phyloP scores from a whole-genome alignment of 352 stramenopile species.

The Thalassiosira delicatula region DNA sequence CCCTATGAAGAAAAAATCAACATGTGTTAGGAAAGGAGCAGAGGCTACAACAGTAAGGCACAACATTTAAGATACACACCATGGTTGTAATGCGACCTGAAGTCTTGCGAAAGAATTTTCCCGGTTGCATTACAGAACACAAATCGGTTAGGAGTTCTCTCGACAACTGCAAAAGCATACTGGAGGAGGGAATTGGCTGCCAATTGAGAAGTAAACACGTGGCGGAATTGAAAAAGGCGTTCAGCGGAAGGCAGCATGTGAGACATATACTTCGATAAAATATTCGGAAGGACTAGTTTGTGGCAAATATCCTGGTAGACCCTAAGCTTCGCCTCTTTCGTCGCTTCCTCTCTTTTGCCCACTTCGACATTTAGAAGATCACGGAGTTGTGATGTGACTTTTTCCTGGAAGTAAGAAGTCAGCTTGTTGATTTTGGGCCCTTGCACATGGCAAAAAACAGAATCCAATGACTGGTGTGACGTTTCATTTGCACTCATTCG shows the following conservation, averaged over 20 bases:
- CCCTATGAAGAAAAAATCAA: constrained; percentile 41
- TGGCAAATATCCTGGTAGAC: constrained; percentile 75
- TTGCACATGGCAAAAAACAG: constrained; percentile 51
- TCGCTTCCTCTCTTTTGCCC: constrained; percentile 20
- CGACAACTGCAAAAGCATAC: constrained; percentile 80
- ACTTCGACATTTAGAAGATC: constrained; percentile 38
- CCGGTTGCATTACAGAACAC: constrained; percentile 72
- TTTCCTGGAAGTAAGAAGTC: constrained; percentile 61
- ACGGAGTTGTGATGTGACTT: constrained; percentile 48
- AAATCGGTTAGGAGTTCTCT: constrained; percentile 80
- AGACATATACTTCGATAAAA: constrained; percentile 74
- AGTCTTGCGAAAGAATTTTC: constrained; percentile 78
- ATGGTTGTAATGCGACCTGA: constrained; percentile 81
- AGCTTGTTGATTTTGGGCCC: constrained; percentile 40
- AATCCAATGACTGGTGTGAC: constrained; percentile 58
- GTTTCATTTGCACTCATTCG: constrained; percentile 70
- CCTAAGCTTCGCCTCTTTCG: constrained; percentile 63
- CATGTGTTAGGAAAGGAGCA: neutral
- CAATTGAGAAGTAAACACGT: constrained; percentile 77
- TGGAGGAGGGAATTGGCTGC: constrained; percentile 82
- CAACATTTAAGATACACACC: constrained; percentile 25
- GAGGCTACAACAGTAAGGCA: neutral
- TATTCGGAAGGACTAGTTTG: constrained; percentile 57
- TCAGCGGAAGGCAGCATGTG: constrained; percentile 64
- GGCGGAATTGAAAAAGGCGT: constrained; percentile 76